A percentile compares a stretch with the other conserved stretches of the same genome.
Evolutionary conservation across 495 filamentous ascomycete species (phyloP).

Genomic region (Apodospora peruviana): DNA sequence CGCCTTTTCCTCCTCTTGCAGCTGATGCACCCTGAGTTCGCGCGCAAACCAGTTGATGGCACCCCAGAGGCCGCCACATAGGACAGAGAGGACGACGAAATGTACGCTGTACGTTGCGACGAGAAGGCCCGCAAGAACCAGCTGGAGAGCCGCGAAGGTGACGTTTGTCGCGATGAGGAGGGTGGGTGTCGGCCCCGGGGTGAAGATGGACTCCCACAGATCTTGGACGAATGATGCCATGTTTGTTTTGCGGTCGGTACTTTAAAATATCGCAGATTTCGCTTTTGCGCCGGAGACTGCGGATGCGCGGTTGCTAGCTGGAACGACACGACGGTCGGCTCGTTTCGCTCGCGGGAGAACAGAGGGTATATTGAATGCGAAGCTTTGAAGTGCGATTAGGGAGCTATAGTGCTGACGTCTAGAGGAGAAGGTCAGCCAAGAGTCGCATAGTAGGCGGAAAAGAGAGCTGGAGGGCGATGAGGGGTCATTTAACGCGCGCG

Average conservation of each 20-base stretch:
- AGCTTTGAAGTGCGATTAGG: too few species aligned
- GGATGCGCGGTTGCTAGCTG: not conserved
- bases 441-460: too few species aligned
- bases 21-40: constrained; percentile 65
- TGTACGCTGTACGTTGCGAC: constrained; percentile 81
- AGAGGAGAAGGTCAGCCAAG: too few species aligned
- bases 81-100: constrained; percentile 71
- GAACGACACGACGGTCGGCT: too few species aligned
- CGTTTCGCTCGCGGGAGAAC: too few species aligned
- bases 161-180: constrained; percentile 87
- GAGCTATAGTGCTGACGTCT: too few species aligned
- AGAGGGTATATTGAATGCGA: too few species aligned
- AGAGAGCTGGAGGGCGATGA: too few species aligned
- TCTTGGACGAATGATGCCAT: constrained; percentile 81
- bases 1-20: constrained; percentile 56
- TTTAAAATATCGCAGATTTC: not conserved
- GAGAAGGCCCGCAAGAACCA: constrained; percentile 69
- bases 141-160: constrained; percentile 78
- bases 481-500: not conserved
- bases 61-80: constrained; percentile 81
- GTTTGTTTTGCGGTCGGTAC: constrained; percentile 12
- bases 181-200: constrained; percentile 78
- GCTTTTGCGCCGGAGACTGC: not conserved
- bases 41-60: constrained; percentile 93
- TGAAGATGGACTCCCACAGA: constrained; percentile 89